These are phyloP conservation scores for Dichomitus squalens DNA, from an alignment of 1,284 basidiomycete species.

Conservation along the genomic window DNA sequence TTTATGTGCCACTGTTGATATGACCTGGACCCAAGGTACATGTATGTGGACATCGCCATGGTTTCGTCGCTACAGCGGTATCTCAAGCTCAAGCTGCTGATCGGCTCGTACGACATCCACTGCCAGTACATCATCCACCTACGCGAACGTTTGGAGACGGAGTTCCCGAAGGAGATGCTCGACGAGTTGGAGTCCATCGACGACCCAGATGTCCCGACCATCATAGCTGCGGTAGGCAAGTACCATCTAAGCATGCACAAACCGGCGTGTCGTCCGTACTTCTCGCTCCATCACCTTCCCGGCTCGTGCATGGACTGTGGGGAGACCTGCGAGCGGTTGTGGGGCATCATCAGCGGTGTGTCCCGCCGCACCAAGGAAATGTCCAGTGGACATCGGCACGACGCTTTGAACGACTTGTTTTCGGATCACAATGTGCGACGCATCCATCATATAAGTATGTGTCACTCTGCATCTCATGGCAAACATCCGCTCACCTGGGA, in stretches of 20 bases:
- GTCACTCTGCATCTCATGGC: no score
- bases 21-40: background rate
- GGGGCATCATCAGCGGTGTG: conserved; percentile 18
- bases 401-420: conserved; percentile 27
- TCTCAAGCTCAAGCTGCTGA: background rate
- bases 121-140: conserved; percentile 16
- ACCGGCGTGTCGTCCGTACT: conserved; percentile 11
- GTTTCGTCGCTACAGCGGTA: conserved; percentile 5
- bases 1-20: no score
- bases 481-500: no score
- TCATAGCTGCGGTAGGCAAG: conserved; percentile 17
- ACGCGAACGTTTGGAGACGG: background rate
- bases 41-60: conserved; percentile 10
- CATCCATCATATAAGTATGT: no score
- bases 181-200: background rate
- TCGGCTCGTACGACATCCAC: conserved; percentile 11
- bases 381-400: conserved; percentile 21
- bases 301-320: conserved; percentile 23
- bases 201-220: background rate
- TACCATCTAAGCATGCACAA: conserved; percentile 27
- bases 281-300: conserved; percentile 4
- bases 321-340: conserved; percentile 23
- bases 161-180: background rate
- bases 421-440: no score
- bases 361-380: conserved; percentile 24